Percentiles rank a stretch among this genome's conserved stretches.
These are phyloP conservation scores for Trametes sp. DNA, from an alignment of 1,284 basidiomycete species.

Conservation along the genomic window DNA sequence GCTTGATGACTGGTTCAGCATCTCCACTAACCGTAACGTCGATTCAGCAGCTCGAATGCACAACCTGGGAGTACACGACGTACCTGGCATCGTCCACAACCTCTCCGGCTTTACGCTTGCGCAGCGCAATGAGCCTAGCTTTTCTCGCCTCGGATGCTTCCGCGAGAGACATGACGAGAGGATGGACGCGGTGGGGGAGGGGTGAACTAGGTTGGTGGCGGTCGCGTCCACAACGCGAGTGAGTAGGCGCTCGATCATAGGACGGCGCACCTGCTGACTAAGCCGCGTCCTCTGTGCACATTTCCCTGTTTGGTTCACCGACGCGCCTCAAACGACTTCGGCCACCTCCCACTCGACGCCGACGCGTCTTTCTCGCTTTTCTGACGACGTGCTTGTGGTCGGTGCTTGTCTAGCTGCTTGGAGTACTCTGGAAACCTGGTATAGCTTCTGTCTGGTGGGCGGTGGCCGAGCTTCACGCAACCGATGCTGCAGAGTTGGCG, in stretches of 20 bases:
- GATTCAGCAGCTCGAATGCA: conserved; percentile 8
- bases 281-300: no score
- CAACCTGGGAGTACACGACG: conserved; percentile 24
- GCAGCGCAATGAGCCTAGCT: conserved; percentile 82
- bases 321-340: conserved; percentile 12
- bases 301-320: conserved; percentile 12
- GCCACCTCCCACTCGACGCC: not conserved
- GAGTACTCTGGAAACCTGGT: not conserved
- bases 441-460: not conserved
- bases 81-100: conserved; percentile 49
- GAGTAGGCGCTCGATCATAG: conserved; percentile 8
- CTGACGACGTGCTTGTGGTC: not conserved
- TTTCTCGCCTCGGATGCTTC: conserved; percentile 88
- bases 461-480: conserved; percentile 4
- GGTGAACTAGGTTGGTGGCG: conserved; percentile 10
- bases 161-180: conserved; percentile 75
- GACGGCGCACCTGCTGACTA: conserved; percentile 28
- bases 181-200: not conserved
- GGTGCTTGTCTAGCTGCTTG: not conserved
- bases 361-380: not conserved
- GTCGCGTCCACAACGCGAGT: conserved; percentile 14
- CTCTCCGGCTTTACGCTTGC: conserved; percentile 78
- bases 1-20: conserved; percentile 69
- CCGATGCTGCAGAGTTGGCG: conserved; percentile 51
- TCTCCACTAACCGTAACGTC: conserved; percentile 24